These are phyloP conservation scores for Trypanosoma platydactyli DNA, from an alignment of 208 protist genomes.

Conservation along the genomic window DNA sequence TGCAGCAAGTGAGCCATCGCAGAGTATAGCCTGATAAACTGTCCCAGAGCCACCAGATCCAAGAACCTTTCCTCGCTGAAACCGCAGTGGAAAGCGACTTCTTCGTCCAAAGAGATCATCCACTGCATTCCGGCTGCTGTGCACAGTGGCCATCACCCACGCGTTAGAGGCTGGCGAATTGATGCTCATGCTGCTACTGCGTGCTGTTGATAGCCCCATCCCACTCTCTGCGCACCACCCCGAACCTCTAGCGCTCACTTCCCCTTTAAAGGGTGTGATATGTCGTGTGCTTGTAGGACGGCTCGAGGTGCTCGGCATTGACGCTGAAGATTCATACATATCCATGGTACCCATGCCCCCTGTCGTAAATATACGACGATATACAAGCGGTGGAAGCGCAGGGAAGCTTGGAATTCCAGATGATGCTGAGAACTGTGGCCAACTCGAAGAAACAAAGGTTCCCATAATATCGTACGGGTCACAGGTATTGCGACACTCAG, in stretches of 20 bases:
- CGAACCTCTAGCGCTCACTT: background rate
- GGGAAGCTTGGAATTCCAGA: background rate
- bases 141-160: background rate
- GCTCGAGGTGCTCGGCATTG: background rate
- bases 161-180: background rate
- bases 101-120: constrained; percentile 9
- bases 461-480: background rate
- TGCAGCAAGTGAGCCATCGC: constrained; percentile 62
- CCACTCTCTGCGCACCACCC: background rate
- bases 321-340: background rate
- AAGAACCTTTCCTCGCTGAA: constrained; percentile 58
- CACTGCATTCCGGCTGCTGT: constrained; percentile 1
- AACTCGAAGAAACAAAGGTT: background rate
- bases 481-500: background rate
- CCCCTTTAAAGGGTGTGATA: constrained; percentile 6
- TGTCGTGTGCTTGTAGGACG: background rate
- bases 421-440: background rate
- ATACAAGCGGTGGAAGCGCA: background rate
- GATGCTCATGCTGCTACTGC: constrained; percentile 4
- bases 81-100: constrained; percentile 40
- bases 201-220: background rate
- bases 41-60: constrained; percentile 76
- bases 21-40: constrained; percentile 72
- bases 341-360: background rate
- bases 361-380: background rate